Percentiles rank a stretch among this genome's conserved stretches.
Evolutionary conservation across 1,139 yeast genomes (phyloP).

Genomic region (Maudiozyma humilis): DNA sequence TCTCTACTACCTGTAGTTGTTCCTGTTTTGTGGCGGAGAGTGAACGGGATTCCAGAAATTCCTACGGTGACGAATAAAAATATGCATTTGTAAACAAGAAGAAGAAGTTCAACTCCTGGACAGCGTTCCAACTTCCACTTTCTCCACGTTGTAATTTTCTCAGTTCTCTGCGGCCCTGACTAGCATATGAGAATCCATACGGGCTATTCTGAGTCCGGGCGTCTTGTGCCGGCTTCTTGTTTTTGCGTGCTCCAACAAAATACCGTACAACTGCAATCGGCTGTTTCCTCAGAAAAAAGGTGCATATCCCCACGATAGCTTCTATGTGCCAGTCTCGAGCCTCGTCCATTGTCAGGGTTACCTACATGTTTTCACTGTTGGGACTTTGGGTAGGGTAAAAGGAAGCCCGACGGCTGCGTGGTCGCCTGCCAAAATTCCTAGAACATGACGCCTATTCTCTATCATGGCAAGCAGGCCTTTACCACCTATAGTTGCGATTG

Average conservation of each 20-base stretch:
- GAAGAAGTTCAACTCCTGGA: conserved; percentile 1
- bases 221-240: background rate
- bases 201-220: background rate
- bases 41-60: background rate
- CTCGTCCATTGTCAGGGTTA: background rate
- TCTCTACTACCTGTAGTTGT: background rate
- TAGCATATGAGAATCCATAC: too few relatives aligned
- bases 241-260: background rate
- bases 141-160: background rate
- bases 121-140: conserved; percentile 1
- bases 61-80: background rate
- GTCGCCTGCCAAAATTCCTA: too few relatives aligned
- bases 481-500: background rate
- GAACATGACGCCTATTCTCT: too few relatives aligned
- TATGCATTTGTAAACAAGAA: background rate
- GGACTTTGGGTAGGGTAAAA: background rate
- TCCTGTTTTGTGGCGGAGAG: background rate
- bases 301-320: background rate
- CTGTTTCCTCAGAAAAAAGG: background rate
- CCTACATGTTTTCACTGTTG: background rate
- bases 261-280: too few relatives aligned
- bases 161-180: too few relatives aligned
- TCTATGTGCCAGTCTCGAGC: background rate
- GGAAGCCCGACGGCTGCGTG: background rate
- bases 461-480: too few relatives aligned